Evolutionary conservation across 2,329 filamentous ascomycete genomes (phyloP).

Genomic region (Bipolaris zeicola): DNA sequence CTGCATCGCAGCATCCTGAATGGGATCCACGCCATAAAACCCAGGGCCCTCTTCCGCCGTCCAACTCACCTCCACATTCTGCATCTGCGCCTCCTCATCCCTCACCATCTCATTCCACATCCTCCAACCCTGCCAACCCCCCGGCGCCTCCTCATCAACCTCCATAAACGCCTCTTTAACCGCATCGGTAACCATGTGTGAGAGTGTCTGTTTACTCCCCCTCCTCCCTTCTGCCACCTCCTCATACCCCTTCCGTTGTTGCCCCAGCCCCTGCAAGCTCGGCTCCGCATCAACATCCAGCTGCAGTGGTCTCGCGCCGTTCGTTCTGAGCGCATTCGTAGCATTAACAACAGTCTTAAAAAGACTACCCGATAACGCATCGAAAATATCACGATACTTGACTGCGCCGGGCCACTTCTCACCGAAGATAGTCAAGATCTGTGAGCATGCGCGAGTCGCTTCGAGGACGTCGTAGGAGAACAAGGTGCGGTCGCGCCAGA

Average conservation of each 20-base stretch:
- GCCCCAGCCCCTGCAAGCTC: neutral
- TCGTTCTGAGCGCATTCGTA: neutral
- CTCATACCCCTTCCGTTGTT: constrained; percentile 1
- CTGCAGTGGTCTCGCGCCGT: constrained; percentile 6
- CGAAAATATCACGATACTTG: constrained; percentile 39
- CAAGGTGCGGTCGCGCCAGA: constrained; percentile 32
- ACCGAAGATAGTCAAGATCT: constrained; percentile 34
- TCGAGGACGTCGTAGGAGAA: constrained; percentile 36
- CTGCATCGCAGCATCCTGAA: constrained; percentile 13
- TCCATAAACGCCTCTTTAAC: constrained; percentile 40
- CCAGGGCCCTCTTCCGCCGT: constrained; percentile 5
- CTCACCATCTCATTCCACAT: constrained; percentile 38
- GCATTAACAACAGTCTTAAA: constrained; percentile 17
- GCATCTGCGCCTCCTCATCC: neutral
- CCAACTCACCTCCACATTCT: constrained; percentile 5
- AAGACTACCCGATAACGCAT: constrained; percentile 28
- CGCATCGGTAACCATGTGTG: constrained; percentile 27
- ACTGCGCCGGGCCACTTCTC: constrained; percentile 37
- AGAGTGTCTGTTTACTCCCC: constrained; percentile 9
- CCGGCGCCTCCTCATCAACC: constrained; percentile 34
- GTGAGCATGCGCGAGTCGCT: constrained; percentile 32
- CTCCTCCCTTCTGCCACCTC: neutral
- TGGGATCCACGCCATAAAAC: constrained; percentile 12
- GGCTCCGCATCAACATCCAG: constrained; percentile 10
- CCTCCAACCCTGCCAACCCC: constrained; percentile 37